Evolutionary conservation across 139 green algal species (phyloP).

Genomic region (Tetratostichococcus sp.): DNA sequence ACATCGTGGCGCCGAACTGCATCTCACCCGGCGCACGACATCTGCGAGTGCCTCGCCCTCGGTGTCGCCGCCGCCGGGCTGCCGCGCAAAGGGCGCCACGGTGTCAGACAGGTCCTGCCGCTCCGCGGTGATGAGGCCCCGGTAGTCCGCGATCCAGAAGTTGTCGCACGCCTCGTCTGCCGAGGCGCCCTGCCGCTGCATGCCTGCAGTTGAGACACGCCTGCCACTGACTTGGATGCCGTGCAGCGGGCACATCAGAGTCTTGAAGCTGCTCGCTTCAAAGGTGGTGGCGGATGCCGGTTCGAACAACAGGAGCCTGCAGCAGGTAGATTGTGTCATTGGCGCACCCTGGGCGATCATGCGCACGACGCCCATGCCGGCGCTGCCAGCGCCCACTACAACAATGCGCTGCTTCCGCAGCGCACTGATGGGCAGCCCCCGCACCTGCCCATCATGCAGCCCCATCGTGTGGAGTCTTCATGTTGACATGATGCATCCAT

Average conservation of each 20-base stretch:
- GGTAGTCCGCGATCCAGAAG: conserved; percentile 71
- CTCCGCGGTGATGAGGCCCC: conserved; percentile 52
- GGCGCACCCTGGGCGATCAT: conserved; percentile 46
- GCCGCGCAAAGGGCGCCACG: conserved; percentile 65
- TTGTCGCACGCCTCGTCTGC: conserved; percentile 39
- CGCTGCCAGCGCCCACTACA: conserved; percentile 63
- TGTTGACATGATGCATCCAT: too few relatives aligned
- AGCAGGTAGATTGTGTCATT: too few relatives aligned
- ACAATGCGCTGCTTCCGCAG: conserved; percentile 60
- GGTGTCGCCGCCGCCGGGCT: conserved; percentile 19
- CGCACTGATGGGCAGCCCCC: conserved; percentile 24
- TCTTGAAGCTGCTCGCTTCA: too few relatives aligned
- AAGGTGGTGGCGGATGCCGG: too few relatives aligned
- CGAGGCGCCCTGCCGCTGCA: conserved; percentile 24
- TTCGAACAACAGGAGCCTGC: too few relatives aligned
- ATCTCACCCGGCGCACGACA: conserved; percentile 44
- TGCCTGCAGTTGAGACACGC: not conserved
- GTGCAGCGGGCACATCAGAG: too few relatives aligned
- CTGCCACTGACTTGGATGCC: too few relatives aligned
- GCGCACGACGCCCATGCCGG: conserved; percentile 60
- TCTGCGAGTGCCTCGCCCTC: conserved; percentile 62
- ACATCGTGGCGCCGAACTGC: too few relatives aligned
- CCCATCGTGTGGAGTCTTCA: too few relatives aligned
- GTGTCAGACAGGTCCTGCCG: conserved; percentile 32
- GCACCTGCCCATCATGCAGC: conserved; percentile 26